A percentile compares a stretch with the other conserved stretches of the same genome.
These are phyloP conservation scores for Nepenthes gracilis DNA, from an alignment of 148 eudicot genomes.

Conservation along the genomic window DNA sequence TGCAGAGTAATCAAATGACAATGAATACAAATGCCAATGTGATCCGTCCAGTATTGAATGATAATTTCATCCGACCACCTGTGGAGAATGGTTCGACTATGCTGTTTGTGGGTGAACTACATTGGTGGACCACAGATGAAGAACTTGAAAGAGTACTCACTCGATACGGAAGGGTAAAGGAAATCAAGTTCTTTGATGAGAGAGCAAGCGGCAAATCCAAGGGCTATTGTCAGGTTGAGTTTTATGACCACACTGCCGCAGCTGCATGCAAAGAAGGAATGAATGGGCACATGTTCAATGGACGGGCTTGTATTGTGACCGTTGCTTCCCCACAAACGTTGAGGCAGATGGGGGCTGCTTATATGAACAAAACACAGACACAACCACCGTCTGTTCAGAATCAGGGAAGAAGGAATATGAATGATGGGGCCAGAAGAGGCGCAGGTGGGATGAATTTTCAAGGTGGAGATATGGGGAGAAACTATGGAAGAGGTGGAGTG, in stretches of 20 bases:
- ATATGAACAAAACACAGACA: slow-evolving; percentile 48
- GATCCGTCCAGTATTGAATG: slow-evolving; percentile 31
- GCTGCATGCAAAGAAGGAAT: slow-evolving; percentile 83
- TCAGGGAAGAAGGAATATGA: slow-evolving; percentile 64
- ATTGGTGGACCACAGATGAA: slow-evolving; percentile 99
- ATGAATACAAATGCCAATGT: slow-evolving; percentile 29
- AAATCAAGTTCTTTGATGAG: slow-evolving; percentile 88
- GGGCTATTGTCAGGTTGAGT: slow-evolving; percentile 96
- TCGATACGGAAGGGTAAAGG: slow-evolving; percentile 80
- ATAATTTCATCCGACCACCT: slow-evolving; percentile 39
- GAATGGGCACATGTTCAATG: slow-evolving; percentile 77
- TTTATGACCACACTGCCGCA: slow-evolving; percentile 54
- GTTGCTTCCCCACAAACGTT: slow-evolving; percentile 81
- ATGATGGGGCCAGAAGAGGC: slow-evolving; percentile 63
- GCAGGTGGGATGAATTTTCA: slow-evolving; percentile 37
- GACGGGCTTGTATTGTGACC: slow-evolving; percentile 83
- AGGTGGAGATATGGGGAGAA: slow-evolving; percentile 65
- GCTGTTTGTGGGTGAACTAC: slow-evolving; percentile 91
- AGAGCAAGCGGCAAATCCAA: slow-evolving; percentile 97
- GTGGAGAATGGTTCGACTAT: slow-evolving; percentile 68
- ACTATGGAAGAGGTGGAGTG: slow-evolving; percentile 70
- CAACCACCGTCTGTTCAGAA: slow-evolving; percentile 37
- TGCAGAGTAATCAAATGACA: slow-evolving; percentile 25
- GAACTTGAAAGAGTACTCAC: slow-evolving; percentile 72
- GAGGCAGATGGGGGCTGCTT: slow-evolving; percentile 73